phyloP scores from a whole-genome alignment of 2,329 filamentous ascomycete genomes.

The Aspergillus sp. region DNA sequence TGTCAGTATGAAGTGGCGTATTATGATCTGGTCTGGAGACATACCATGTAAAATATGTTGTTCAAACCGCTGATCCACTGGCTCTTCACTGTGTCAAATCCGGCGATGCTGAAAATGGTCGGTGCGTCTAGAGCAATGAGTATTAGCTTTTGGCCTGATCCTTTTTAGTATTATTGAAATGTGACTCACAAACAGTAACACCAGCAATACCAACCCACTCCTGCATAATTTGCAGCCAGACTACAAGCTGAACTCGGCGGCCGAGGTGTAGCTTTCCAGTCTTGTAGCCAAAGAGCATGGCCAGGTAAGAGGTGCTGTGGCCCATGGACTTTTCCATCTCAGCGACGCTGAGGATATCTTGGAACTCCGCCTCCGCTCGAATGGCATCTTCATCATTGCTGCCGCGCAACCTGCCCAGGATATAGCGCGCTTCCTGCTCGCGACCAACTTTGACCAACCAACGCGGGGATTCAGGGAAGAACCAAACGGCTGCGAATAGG shows the following conservation, averaged over 20 bases:
- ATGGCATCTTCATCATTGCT: slow-evolving; percentile 52
- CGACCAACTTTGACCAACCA: slow-evolving; percentile 64
- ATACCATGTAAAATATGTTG: slow-evolving; percentile 57
- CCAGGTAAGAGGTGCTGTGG: slow-evolving; percentile 56
- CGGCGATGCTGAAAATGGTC: slow-evolving; percentile 66
- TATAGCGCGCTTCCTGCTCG: slow-evolving; percentile 65
- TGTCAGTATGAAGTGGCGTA: background rate
- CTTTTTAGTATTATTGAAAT: background rate
- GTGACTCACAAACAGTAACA: slow-evolving; percentile 57
- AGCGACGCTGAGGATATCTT: slow-evolving; percentile 66
- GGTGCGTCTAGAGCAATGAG: slow-evolving; percentile 36
- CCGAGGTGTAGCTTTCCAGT: slow-evolving; percentile 66
- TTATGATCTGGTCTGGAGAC: background rate
- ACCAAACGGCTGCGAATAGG: slow-evolving; percentile 59
- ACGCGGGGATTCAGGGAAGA: slow-evolving; percentile 66
- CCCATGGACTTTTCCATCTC: slow-evolving; percentile 60
- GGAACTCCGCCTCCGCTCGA: slow-evolving; percentile 62
- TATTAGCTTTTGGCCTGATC: background rate
- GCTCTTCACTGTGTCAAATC: slow-evolving; percentile 60
- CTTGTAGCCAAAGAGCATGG: slow-evolving; percentile 67
- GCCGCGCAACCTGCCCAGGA: slow-evolving; percentile 65
- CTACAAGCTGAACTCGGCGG: slow-evolving; percentile 66
- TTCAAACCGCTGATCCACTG: slow-evolving; percentile 64
- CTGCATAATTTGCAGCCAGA: slow-evolving; percentile 72
- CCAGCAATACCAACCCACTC: slow-evolving; percentile 70